phyloP scores from a whole-genome alignment of 2,329 filamentous ascomycete genomes.

The Incumbomyces lentus region DNA sequence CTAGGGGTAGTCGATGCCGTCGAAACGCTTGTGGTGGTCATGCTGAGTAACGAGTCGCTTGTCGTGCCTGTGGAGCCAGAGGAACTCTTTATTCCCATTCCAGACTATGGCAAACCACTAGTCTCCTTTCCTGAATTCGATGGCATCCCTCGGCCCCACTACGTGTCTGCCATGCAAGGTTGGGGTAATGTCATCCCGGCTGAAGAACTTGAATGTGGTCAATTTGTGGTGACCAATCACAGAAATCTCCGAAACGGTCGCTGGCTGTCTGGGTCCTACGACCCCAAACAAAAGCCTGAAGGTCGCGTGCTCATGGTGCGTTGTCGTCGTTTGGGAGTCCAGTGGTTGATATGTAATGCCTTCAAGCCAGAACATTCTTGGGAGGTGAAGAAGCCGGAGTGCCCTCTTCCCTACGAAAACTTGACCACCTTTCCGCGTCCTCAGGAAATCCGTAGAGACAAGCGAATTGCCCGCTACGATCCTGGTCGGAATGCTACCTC shows the following conservation, averaged over 20 bases:
- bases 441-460: conserved; percentile 16
- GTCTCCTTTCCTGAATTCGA: conserved; percentile 17
- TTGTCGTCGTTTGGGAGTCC: conserved; percentile 36
- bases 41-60: conserved; percentile 42
- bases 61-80: conserved; percentile 41
- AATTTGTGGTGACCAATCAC: conserved; percentile 43
- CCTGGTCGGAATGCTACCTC: neutral
- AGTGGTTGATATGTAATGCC: conserved; percentile 42
- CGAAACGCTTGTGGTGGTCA: conserved; percentile 40
- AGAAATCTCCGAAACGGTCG: conserved; percentile 41
- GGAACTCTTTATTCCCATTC: conserved; percentile 32
- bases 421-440: conserved; percentile 15
- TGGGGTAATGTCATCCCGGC: conserved; percentile 13
- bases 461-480: conserved; percentile 2
- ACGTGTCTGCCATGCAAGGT: conserved; percentile 10
- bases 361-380: conserved; percentile 11
- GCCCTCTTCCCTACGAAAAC: conserved; percentile 17
- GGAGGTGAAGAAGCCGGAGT: conserved; percentile 16
- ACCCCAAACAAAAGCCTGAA: conserved; percentile 35
- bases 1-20: conserved; percentile 44
- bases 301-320: conserved; percentile 45
- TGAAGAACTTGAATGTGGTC: conserved; percentile 22
- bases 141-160: conserved; percentile 10
- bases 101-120: conserved; percentile 18
- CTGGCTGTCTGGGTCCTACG: conserved; percentile 44